These are phyloP conservation scores for Talaromyces liani DNA, from an alignment of 495 filamentous ascomycete genomes.

Conservation along the genomic window DNA sequence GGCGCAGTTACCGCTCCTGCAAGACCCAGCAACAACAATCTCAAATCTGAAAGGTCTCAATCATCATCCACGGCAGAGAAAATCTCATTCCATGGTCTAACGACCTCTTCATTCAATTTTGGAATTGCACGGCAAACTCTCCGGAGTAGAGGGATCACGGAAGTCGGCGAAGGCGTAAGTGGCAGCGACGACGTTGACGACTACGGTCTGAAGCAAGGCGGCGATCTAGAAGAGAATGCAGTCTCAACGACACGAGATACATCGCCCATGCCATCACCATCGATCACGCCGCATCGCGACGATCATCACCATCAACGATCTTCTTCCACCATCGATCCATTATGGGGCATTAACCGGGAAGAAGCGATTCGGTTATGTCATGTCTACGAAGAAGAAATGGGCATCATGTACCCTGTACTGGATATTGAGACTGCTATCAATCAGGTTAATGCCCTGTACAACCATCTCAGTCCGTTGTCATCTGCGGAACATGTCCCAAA, in stretches of 20 bases:
- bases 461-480: constrained; percentile 47
- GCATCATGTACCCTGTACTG: constrained; percentile 79
- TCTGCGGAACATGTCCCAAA: constrained; percentile 23
- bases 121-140: background rate
- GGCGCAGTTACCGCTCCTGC: background rate
- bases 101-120: background rate
- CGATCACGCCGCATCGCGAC: constrained; percentile 12
- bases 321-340: constrained; percentile 49
- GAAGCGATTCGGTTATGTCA: constrained; percentile 69
- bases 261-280: constrained; percentile 36
- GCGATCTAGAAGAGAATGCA: constrained; percentile 12
- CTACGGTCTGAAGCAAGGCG: background rate
- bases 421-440: constrained; percentile 54
- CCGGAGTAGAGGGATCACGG: background rate
- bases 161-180: background rate
- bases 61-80: background rate
- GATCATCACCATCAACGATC: constrained; percentile 26
- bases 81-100: background rate
- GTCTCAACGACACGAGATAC: constrained; percentile 5
- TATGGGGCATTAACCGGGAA: constrained; percentile 66
- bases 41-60: background rate
- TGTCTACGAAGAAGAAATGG: constrained; percentile 78
- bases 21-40: background rate
- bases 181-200: background rate
- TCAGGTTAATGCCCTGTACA: constrained; percentile 53